These are phyloP conservation scores for Litsea cubeba DNA, from an alignment of 164 flowering plant species.

Conservation along the genomic window DNA sequence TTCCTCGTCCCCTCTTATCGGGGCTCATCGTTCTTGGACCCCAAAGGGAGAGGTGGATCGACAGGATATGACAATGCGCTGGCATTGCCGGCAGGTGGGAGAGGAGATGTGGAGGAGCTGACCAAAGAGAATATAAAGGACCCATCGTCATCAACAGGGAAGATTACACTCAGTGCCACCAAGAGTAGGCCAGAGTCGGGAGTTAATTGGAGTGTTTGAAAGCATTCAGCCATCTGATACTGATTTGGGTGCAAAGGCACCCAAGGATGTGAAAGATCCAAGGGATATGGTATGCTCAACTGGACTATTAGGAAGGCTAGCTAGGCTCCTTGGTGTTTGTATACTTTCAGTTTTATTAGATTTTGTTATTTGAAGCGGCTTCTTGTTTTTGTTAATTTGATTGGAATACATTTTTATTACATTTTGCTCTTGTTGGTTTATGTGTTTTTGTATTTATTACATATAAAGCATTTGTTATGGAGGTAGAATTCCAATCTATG, in stretches of 20 bases:
- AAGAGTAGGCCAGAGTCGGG: conserved; percentile 85
- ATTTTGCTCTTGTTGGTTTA: neutral
- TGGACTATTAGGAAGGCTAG: conserved; percentile 35
- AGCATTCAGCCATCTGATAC: conserved; percentile 95
- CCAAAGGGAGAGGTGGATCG: conserved; percentile 96
- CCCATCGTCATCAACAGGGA: conserved; percentile 57
- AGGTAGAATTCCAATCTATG: no score
- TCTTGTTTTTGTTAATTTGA: neutral
- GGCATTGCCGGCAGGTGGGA: conserved; percentile 95
- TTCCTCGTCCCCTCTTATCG: conserved; percentile 90
- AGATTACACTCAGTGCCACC: conserved; percentile 71
- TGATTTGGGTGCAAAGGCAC: conserved; percentile 85
- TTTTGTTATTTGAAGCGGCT: neutral
- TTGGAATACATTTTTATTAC: neutral
- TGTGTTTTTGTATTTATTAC: neutral
- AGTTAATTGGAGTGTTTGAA: conserved; percentile 89
- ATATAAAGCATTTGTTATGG: no score
- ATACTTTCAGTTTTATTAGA: neutral
- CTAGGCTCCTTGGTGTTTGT: conserved; percentile 10
- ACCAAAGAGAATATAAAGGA: conserved; percentile 79
- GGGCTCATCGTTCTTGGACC: conserved; percentile 95
- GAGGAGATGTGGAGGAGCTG: conserved; percentile 98
- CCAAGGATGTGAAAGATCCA: conserved; percentile 96
- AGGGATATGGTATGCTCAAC: conserved; percentile 96
- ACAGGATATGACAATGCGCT: conserved; percentile 92